Base-by-base conservation (phyloP, 495 filamentous ascomycete genomes). In the Tuber microsphaerosporum region DNA sequence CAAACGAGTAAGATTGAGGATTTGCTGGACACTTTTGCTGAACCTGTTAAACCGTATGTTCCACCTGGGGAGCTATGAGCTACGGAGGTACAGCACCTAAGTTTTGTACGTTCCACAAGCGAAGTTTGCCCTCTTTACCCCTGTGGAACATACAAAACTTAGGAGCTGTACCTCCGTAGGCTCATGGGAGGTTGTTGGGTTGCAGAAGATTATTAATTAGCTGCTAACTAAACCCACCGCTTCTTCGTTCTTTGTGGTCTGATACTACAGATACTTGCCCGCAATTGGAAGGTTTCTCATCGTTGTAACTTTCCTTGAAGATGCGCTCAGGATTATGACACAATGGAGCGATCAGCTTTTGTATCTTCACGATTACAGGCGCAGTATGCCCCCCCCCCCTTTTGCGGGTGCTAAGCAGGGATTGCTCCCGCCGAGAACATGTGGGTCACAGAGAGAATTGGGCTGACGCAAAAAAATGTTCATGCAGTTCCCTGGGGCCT, bases 1-100 rank as follows among this genome's bases (percentile, higher is more conserved):
- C 93, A 98, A 84, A 98, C 95, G 44, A 97, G 91, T 89, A 97
- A 97, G 88, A 96, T 99, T 79, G 95, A 99, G 85, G 95, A 99
- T 83, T 87, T 92, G 85, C 84, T 99, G 83, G 95, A 99, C 84
- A 93, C 91, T 19, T 70, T 94, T 79, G 90, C 92, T 74, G 95
- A 97, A 79, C 95, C 96, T 22, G 86, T 98, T 78, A 98, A 97
- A 86, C 95, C 96, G 94, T 98, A 90, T 81, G 94, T 93, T 69
- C 42, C 43, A 71, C 76, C 70, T 34, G 42, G 73, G 1, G 43
- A 56, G 69, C 39, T 34, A 26, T n/a, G 56, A 48, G 71, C 37
- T 12, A n/a, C n/a, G n/a, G n/a, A n/a, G n/a, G n/a, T n/a, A n/a
- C n/a, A n/a, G n/a, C n/a, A n/a, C n/a, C n/a, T n/a, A n/a, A n/a